Evolutionary conservation across 768 basidiomycete genomes (phyloP).

Genomic region (Podaxis pistillaris): DNA sequence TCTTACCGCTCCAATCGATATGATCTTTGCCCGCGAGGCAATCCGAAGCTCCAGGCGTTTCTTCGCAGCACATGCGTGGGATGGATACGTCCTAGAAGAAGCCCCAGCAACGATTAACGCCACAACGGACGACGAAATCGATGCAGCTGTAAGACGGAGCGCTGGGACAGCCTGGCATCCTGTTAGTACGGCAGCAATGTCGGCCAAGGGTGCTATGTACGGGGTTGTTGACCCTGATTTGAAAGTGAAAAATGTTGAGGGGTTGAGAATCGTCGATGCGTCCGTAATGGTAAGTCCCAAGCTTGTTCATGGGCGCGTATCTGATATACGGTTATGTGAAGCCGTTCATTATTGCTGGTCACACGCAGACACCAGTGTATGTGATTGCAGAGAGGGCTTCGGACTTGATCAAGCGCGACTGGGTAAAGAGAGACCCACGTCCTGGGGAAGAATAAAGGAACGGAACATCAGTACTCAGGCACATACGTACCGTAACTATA

Average conservation of each 20-base stretch:
- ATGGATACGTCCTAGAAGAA: constrained; percentile 15
- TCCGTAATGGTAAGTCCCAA: constrained; percentile 29
- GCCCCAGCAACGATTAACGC: constrained; percentile 1
- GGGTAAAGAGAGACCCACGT: background rate
- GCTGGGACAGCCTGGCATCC: constrained; percentile 27
- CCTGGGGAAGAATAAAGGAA: background rate
- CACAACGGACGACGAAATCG: constrained; percentile 14
- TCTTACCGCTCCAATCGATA: constrained; percentile 18
- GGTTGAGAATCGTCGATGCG: constrained; percentile 22
- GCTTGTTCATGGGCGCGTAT: background rate
- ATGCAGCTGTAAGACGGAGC: constrained; percentile 7
- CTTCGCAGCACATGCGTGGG: constrained; percentile 20
- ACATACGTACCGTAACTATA: background rate
- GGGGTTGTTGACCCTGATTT: constrained; percentile 38
- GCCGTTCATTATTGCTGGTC: constrained; percentile 10
- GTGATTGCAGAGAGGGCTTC: constrained; percentile 13
- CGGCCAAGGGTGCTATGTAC: constrained; percentile 19
- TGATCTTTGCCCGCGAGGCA: constrained; percentile 19
- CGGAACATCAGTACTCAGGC: background rate
- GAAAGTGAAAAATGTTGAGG: too few relatives aligned
- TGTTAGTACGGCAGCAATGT: constrained; percentile 31
- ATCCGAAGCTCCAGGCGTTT: constrained; percentile 20
- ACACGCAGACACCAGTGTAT: constrained; percentile 12
- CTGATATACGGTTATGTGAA: constrained; percentile 18
- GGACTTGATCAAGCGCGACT: background rate